Conservation (phyloP, 306 rosid species). For the Glycine latifolia region DNA sequence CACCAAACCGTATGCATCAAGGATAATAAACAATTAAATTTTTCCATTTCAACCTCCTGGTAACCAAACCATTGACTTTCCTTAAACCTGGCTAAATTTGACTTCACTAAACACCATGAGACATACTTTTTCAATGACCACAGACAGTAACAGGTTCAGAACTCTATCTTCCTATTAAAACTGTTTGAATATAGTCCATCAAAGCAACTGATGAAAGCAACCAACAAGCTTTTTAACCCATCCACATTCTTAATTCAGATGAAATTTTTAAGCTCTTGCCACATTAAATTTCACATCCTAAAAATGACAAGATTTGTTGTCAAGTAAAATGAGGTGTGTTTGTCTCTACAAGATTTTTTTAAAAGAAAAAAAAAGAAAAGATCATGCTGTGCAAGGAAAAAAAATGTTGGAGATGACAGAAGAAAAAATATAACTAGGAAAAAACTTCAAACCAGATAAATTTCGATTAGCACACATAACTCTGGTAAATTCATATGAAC, state of each 20-base stretch:
- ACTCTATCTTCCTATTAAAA: not conserved
- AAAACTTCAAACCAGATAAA: conserved; percentile 11
- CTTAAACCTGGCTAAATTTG: conserved; percentile 20
- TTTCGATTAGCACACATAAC: conserved; percentile 18
- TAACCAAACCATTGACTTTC: conserved; percentile 33
- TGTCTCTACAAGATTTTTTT: not conserved
- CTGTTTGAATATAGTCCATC: conserved; percentile 14
- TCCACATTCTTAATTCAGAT: not conserved
- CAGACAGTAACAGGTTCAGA: conserved; percentile 13
- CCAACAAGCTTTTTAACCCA: not conserved
- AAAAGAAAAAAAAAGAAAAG: not conserved
- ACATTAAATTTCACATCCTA: conserved; percentile 13
- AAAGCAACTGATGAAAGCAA: conserved; percentile 17
- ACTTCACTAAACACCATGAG: conserved; percentile 4
- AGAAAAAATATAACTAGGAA: not conserved
- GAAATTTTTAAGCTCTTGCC: not conserved
- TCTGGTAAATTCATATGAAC: conserved; percentile 10
- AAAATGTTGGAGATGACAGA: not conserved
- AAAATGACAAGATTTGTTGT: not conserved
- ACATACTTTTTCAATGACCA: conserved; percentile 11
- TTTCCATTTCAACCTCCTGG: conserved; percentile 24
- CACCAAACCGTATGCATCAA: conserved; percentile 20
- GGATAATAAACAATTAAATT: conserved; percentile 19
- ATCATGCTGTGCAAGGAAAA: not conserved
- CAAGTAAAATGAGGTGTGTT: not conserved